Evolutionary conservation across 2,329 filamentous ascomycete genomes (phyloP).

Genomic region (Dactylellina haptotyla): DNA sequence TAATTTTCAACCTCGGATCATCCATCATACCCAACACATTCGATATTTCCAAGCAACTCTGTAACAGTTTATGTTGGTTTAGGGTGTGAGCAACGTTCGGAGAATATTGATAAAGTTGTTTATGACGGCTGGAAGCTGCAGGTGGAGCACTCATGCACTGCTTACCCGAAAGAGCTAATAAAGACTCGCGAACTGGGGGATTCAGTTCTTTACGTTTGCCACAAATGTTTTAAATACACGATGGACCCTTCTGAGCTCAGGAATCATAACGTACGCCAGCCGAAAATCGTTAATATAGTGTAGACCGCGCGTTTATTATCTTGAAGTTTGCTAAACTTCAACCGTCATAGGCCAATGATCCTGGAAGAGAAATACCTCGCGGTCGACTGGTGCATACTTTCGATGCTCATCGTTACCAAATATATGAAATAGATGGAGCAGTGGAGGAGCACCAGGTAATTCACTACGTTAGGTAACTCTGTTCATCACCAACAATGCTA

Average conservation of each 20-base stretch:
- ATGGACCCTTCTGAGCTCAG: constrained; percentile 66
- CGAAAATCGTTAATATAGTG: constrained; percentile 55
- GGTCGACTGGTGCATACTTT: constrained; percentile 62
- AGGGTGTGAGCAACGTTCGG: constrained; percentile 30
- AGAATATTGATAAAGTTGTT: constrained; percentile 18
- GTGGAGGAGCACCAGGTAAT: constrained; percentile 71
- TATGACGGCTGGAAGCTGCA: constrained; percentile 29
- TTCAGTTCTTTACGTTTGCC: constrained; percentile 78
- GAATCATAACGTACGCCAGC: constrained; percentile 63
- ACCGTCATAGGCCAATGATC: constrained; percentile 46
- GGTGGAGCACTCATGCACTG: constrained; percentile 28
- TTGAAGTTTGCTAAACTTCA: background rate
- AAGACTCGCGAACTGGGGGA: constrained; percentile 25
- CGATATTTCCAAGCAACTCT: background rate
- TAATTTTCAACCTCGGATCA: background rate
- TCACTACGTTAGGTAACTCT: constrained; percentile 4
- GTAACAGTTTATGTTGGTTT: too few species aligned
- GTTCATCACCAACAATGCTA: background rate
- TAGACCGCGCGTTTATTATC: background rate
- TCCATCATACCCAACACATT: constrained; percentile 11
- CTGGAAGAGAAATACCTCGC: constrained; percentile 56
- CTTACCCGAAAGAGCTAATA: constrained; percentile 34
- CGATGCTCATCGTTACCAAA: constrained; percentile 78
- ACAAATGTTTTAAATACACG: constrained; percentile 93
- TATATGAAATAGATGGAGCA: constrained; percentile 93